These are phyloP conservation scores for Bruguiera parviflora DNA, from an alignment of 345 rosid species.

Conservation along the genomic window DNA sequence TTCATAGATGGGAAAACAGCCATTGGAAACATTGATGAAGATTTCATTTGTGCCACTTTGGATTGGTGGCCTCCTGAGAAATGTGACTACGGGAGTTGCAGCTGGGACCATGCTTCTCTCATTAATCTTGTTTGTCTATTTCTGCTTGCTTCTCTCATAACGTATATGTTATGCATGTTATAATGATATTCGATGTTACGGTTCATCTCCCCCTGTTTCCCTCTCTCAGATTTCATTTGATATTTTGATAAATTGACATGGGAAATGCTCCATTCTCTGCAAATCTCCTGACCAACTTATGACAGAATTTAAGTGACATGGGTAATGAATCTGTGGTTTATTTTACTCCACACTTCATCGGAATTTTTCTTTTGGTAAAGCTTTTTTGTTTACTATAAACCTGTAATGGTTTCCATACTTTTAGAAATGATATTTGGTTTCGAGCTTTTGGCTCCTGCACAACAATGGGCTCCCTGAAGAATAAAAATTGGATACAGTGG, in stretches of 20 bases:
- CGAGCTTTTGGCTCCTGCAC: too few species aligned
- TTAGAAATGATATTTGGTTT: too few species aligned
- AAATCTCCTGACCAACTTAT: too few species aligned
- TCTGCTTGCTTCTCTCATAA: neutral
- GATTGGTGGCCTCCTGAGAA: conserved; percentile 99
- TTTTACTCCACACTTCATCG: too few species aligned
- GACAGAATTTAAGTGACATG: too few species aligned
- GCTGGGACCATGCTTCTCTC: conserved; percentile 83
- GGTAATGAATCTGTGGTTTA: too few species aligned
- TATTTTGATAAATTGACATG: neutral
- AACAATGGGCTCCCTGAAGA: too few species aligned
- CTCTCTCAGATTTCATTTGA: neutral
- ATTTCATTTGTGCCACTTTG: conserved; percentile 87
- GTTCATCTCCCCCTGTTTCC: neutral
- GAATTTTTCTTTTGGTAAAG: too few species aligned
- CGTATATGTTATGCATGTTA: neutral
- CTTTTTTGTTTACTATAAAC: too few species aligned
- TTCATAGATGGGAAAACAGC: conserved; percentile 48
- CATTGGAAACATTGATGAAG: conserved; percentile 71
- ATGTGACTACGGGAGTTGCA: conserved; percentile 91
- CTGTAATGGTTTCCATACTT: too few species aligned
- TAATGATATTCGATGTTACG: neutral
- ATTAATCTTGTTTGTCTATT: conserved; percentile 65
- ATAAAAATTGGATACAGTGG: too few species aligned
- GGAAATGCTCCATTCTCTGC: too few species aligned